Percentiles rank a stretch among this genome's conserved stretches.
These are phyloP conservation scores for Aspergillus tubingensis DNA, from an alignment of 2,329 filamentous ascomycete species.

Conservation along the genomic window DNA sequence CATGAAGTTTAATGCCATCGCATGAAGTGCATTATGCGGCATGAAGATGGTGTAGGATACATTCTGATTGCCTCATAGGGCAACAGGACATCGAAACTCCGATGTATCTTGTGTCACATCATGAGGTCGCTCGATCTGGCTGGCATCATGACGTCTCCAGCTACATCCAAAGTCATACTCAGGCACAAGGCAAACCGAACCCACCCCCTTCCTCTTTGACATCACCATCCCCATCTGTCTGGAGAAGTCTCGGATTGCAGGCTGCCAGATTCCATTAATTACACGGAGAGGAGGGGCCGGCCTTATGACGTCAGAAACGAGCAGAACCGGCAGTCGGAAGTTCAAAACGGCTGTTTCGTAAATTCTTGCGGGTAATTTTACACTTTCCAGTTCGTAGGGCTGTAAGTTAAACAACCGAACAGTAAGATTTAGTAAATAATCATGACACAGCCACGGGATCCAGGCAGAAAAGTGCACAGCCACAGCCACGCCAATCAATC, in stretches of 20 bases:
- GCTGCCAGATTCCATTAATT: not conserved
- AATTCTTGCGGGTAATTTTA: not conserved
- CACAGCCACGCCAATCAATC: constrained; percentile 5
- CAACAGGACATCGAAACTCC: no score
- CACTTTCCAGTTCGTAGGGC: not conserved
- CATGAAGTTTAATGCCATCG: not conserved
- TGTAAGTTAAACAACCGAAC: not conserved
- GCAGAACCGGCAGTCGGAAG: not conserved
- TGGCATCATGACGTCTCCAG: not conserved
- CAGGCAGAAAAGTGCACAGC: constrained; percentile 3
- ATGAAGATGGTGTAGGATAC: not conserved
- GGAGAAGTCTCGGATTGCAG: not conserved
- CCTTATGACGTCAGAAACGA: not conserved
- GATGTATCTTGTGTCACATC: no score
- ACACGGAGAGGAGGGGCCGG: not conserved
- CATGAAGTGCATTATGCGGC: not conserved
- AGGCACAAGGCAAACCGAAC: not conserved
- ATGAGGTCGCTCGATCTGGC: no score
- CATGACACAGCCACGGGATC: constrained; percentile 14
- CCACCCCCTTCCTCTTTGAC: not conserved
- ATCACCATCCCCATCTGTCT: not conserved
- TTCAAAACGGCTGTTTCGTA: no score
- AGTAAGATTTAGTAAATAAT: not conserved
- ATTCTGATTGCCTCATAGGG: no score
- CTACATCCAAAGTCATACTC: not conserved